Conservation (phyloP, 768 basidiomycete genomes). For the Auriculariales sp. region DNA sequence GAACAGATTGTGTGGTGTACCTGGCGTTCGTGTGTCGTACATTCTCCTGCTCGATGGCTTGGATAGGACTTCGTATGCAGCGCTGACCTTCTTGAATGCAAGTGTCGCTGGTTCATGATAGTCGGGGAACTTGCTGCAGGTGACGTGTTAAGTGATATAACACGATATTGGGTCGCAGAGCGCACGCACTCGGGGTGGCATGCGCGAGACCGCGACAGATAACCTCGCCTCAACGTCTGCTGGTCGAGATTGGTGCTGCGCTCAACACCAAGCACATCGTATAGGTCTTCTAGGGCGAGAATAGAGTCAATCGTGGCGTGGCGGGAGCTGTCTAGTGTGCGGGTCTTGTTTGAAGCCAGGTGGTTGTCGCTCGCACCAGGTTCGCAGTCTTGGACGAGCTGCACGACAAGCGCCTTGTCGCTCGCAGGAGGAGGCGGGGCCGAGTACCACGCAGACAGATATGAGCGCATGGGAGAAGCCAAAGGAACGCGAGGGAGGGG, state of each 20-base stretch:
- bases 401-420: neutral
- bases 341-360: slow-evolving; percentile 5
- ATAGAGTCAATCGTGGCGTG: slow-evolving; percentile 33
- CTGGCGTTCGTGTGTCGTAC: slow-evolving; percentile 46
- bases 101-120: slow-evolving; percentile 55
- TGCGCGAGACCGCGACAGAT: slow-evolving; percentile 55
- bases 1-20: slow-evolving; percentile 37
- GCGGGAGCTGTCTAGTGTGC: slow-evolving; percentile 11
- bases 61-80: slow-evolving; percentile 70
- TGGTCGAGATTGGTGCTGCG: slow-evolving; percentile 38
- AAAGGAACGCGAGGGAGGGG: neutral
- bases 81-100: slow-evolving; percentile 77
- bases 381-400: slow-evolving; percentile 1
- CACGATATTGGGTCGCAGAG: neutral
- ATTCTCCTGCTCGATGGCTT: slow-evolving; percentile 50
- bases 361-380: slow-evolving; percentile 3
- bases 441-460: neutral
- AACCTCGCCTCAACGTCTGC: slow-evolving; percentile 54
- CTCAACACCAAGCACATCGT: slow-evolving; percentile 54
- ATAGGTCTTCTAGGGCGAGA: slow-evolving; percentile 50
- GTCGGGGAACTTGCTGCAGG: slow-evolving; percentile 59
- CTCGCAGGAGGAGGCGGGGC: neutral
- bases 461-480: neutral
- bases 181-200: slow-evolving; percentile 76
- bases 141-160: neutral